Conservation (phyloP, 148 eudicot species). For the Diospyros lotus region DNA sequence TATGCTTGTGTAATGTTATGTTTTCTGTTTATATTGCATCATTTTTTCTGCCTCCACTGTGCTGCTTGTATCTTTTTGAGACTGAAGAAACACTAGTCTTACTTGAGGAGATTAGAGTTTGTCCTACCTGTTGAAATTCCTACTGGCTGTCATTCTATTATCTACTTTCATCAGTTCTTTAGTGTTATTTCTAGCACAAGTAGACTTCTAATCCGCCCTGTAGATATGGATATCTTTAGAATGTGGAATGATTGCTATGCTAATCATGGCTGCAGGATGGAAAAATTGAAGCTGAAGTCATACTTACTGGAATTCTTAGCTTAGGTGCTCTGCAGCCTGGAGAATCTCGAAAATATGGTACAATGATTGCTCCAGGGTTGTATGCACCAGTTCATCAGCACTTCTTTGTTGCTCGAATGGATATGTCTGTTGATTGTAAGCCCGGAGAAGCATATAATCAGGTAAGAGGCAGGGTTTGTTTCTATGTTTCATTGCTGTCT, state of each 20-base stretch:
- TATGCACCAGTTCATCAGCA: constrained; percentile 99
- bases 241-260: not conserved
- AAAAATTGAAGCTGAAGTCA: constrained; percentile 96
- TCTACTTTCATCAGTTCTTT: not conserved
- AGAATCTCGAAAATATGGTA: constrained; percentile 91
- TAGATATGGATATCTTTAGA: not conserved
- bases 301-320: constrained; percentile 96
- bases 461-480: constrained; percentile 35
- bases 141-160: not conserved
- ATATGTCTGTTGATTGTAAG: constrained; percentile 96
- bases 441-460: constrained; percentile 96
- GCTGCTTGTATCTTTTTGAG: not conserved
- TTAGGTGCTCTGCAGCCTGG: constrained; percentile 93
- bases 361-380: constrained; percentile 93
- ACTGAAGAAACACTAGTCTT: not conserved
- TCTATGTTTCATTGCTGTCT: not conserved
- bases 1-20: not conserved
- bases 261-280: constrained; percentile 62
- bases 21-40: not conserved
- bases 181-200: not conserved
- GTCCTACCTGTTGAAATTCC: not conserved
- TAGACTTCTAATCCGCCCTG: not conserved
- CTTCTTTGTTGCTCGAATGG: constrained; percentile 99
- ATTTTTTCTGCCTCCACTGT: not conserved
- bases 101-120: not conserved